A percentile compares a stretch with the other conserved stretches of the same genome.
Evolutionary conservation across 1,284 basidiomycete species (phyloP).

Genomic region (Moesziomyces antarcticus): DNA sequence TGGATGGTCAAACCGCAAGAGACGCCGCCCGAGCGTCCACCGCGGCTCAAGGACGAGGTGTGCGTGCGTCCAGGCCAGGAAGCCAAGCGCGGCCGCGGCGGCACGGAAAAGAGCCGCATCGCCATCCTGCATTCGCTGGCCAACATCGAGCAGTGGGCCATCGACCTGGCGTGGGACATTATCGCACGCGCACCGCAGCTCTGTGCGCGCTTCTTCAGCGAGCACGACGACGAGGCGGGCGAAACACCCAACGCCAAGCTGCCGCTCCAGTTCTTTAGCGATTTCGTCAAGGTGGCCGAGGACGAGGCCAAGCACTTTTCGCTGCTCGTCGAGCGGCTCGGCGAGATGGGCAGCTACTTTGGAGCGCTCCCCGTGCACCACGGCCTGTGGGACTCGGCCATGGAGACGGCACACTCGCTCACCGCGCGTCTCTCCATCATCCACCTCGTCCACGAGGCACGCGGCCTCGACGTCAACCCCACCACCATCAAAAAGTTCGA

Average conservation of each 20-base stretch:
- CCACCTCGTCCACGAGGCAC: constrained; percentile 87
- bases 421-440: constrained; percentile 84
- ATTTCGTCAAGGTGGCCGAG: constrained; percentile 73
- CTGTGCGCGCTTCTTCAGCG: constrained; percentile 41
- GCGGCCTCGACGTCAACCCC: constrained; percentile 83
- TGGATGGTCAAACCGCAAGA: constrained; percentile 50
- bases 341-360: constrained; percentile 78
- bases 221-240: constrained; percentile 12
- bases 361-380: constrained; percentile 71
- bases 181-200: constrained; percentile 74
- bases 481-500: constrained; percentile 82
- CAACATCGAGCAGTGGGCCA: constrained; percentile 90
- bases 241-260: constrained; percentile 40
- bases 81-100: constrained; percentile 73
- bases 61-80: constrained; percentile 76
- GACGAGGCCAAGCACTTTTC: constrained; percentile 79
- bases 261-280: constrained; percentile 64
- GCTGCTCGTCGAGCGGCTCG: constrained; percentile 69
- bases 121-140: constrained; percentile 84
- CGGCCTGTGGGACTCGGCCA: constrained; percentile 82
- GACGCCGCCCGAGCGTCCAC: constrained; percentile 77
- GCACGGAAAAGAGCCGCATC: constrained; percentile 75
- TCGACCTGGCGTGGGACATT: constrained; percentile 72
- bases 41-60: constrained; percentile 71
- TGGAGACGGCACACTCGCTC: constrained; percentile 78